phyloP scores from a whole-genome alignment of 306 rosid genomes.

The Pachyrhizus erosus region DNA sequence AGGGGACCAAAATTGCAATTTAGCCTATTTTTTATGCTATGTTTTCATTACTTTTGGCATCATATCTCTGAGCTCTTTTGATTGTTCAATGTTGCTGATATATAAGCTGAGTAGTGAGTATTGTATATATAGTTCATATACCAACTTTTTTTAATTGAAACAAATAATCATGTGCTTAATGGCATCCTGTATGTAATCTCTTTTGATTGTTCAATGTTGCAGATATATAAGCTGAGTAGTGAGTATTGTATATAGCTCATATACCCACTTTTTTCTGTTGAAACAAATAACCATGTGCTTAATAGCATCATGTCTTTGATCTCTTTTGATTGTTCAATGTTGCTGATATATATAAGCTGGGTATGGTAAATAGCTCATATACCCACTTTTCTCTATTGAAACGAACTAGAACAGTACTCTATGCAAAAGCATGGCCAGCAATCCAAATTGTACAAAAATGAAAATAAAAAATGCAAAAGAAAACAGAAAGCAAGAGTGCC shows the following conservation, averaged over 20 bases:
- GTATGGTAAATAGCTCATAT: conserved; percentile 14
- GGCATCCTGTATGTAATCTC: neutral
- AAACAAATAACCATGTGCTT: neutral
- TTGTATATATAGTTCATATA: conserved; percentile 10
- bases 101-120: conserved; percentile 15
- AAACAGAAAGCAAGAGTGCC: too few species aligned
- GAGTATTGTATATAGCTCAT: conserved; percentile 13
- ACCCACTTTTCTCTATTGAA: neutral
- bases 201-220: conserved; percentile 26
- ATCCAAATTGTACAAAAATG: too few species aligned
- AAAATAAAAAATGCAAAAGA: too few species aligned
- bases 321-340: neutral
- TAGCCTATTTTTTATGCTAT: neutral
- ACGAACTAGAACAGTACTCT: too few species aligned
- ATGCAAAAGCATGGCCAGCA: too few species aligned
- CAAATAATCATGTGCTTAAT: neutral
- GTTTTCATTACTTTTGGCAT: conserved; percentile 13
- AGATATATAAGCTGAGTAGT: conserved; percentile 13
- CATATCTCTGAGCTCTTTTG: neutral
- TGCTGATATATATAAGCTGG: conserved; percentile 18
- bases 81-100: conserved; percentile 30
- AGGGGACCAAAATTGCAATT: too few species aligned
- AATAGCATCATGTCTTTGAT: neutral
- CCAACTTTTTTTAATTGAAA: conserved; percentile 7
- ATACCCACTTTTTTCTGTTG: conserved; percentile 6